Base-by-base conservation (phyloP, 495 filamentous ascomycete genomes). In the Elasticomyces elasticus region DNA sequence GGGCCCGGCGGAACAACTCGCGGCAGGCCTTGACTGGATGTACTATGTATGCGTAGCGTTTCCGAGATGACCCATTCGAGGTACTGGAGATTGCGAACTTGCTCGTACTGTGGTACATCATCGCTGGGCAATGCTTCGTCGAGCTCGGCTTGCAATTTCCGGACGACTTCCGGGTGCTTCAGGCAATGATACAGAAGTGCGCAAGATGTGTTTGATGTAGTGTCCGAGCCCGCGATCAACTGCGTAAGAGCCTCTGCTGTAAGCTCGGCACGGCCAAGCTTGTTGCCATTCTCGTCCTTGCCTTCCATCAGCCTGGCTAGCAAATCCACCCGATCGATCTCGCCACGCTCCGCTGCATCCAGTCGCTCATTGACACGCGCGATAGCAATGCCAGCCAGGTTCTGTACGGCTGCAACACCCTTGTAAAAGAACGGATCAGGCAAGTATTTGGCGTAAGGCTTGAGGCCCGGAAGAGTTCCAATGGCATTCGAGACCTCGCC, bases 201-300 rank as follows among this genome's bases (percentile, higher is more conserved):
- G 66, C 89, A 95, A 43, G 82, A 82, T 2, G 89, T 89, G 72
- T 95, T 95, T 55, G 81, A 85, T 1, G 89, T 95, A 0, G 89
- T 95, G 66, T 94, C 89, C 42, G 81, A 86, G 24, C 89, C 89
- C 2, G 89, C 89, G 62, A 95, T 95, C 35, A 95, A 73, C 68
- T 94, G 89, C 0, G 89, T 94, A 20, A 94, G 71, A 0, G 89
- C 89, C 67, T 95, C 89, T 22, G 87, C 89, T 3, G 87, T 91
- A 37, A 94, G 74, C 66, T 95, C 89, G 59, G 83, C 76, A 19
- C 85, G 77, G 0, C 84, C 80, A 0, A 95, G 76, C 13, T 75
- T 79, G 33, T 84, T 71, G 31, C 89, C 89, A 19, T 79, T 85
- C 38, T 82, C 79, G 64, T 95, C 89, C 52, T 84, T 83, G 48